Evolutionary conservation across 1,139 yeast genomes (phyloP).

Genomic region (Taiozyma onychis): DNA sequence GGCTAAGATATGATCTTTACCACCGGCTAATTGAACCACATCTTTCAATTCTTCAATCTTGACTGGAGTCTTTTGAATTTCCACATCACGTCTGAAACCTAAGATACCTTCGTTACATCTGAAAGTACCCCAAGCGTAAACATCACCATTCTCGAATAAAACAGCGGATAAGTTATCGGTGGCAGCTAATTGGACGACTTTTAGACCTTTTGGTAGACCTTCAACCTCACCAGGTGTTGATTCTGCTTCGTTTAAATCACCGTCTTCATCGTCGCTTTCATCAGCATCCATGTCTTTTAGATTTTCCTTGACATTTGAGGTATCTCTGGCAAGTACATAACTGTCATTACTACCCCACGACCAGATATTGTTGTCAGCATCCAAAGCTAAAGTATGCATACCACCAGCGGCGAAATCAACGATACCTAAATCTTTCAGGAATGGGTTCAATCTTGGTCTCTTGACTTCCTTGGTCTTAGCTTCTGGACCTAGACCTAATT

Average conservation of each 20-base stretch:
- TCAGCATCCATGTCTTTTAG: constrained; percentile 60
- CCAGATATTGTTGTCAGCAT: constrained; percentile 71
- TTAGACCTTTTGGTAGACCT: constrained; percentile 50
- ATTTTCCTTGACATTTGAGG: constrained; percentile 53
- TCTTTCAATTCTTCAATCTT: constrained; percentile 56
- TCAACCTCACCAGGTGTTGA: constrained; percentile 81
- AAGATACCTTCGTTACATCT: constrained; percentile 87
- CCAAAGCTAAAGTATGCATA: constrained; percentile 86
- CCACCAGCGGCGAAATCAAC: constrained; percentile 94
- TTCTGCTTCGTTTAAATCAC: constrained; percentile 81
- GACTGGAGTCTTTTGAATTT: constrained; percentile 62
- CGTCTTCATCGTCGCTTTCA: constrained; percentile 56
- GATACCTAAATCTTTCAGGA: constrained; percentile 58
- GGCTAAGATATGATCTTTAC: constrained; percentile 87
- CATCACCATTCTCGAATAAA: constrained; percentile 74
- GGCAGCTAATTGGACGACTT: constrained; percentile 80
- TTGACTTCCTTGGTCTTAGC: constrained; percentile 88
- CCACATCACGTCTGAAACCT: constrained; percentile 67
- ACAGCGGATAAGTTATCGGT: constrained; percentile 89
- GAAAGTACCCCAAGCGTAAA: constrained; percentile 98
- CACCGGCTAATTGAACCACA: constrained; percentile 83
- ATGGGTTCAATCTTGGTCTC: constrained; percentile 88
- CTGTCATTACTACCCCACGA: constrained; percentile 98
- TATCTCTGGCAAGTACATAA: constrained; percentile 88
- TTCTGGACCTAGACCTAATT: constrained; percentile 87